Conservation (phyloP, 2,329 filamentous ascomycete species). For the Nemania diffusa region DNA sequence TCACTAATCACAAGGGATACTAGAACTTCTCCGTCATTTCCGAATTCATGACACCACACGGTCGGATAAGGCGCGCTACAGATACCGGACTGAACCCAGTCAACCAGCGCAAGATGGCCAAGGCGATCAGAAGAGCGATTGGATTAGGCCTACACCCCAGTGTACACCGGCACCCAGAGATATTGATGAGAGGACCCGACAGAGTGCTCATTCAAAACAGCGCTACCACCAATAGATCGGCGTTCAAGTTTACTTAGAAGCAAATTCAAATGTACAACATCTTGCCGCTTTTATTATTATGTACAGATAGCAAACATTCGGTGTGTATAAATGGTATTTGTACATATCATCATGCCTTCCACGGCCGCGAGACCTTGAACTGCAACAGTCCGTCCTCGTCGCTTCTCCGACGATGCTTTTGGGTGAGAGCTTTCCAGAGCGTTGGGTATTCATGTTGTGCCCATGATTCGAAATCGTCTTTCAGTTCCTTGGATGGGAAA, state of each 20-base stretch:
- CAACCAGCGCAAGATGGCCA: slow-evolving; percentile 93
- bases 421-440: slow-evolving; percentile 74
- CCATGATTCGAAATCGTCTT: slow-evolving; percentile 79
- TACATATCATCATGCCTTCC: slow-evolving; percentile 59
- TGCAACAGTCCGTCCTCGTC: slow-evolving; percentile 58
- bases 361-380: slow-evolving; percentile 61
- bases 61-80: slow-evolving; percentile 81
- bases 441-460: slow-evolving; percentile 73
- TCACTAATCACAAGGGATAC: slow-evolving; percentile 9
- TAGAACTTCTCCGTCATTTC: slow-evolving; percentile 94
- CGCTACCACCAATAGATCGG: slow-evolving; percentile 19
- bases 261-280: slow-evolving; percentile 43
- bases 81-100: slow-evolving; percentile 84
- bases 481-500: slow-evolving; percentile 71
- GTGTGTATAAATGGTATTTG: slow-evolving; percentile 45
- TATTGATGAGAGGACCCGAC: slow-evolving; percentile 61
- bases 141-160: slow-evolving; percentile 93
- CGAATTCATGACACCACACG: slow-evolving; percentile 86
- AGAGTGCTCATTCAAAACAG: slow-evolving; percentile 37
- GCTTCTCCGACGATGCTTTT: slow-evolving; percentile 57
- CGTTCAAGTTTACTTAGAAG: neutral
- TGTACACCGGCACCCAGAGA: slow-evolving; percentile 87
- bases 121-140: slow-evolving; percentile 88
- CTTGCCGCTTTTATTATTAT: slow-evolving; percentile 39
- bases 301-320: slow-evolving; percentile 47